phyloP scores from a whole-genome alignment of 768 basidiomycete genomes.

The Boletus reticulatus region DNA sequence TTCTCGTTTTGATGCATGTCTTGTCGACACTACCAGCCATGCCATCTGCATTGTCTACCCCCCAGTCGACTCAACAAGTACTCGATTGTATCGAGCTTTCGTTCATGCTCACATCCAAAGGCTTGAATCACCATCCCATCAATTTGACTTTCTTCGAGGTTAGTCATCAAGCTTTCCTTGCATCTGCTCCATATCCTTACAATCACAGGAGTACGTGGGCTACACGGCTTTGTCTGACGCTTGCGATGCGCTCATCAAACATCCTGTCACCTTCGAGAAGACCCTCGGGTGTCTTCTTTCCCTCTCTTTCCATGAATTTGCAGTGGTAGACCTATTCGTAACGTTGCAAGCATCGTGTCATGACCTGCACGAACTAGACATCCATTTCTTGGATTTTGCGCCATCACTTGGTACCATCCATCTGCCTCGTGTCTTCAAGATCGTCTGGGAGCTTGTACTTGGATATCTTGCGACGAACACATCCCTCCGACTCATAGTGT shows the following conservation, averaged over 20 bases:
- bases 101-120: slow-evolving; percentile 64
- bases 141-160: slow-evolving; percentile 72
- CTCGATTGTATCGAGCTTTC: slow-evolving; percentile 58
- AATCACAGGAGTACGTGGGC: slow-evolving; percentile 45
- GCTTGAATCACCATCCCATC: slow-evolving; percentile 50
- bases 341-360: slow-evolving; percentile 36
- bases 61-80: slow-evolving; percentile 38
- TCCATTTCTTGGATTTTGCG: slow-evolving; percentile 39
- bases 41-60: slow-evolving; percentile 26
- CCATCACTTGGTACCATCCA: slow-evolving; percentile 47
- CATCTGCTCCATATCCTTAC: slow-evolving; percentile 7
- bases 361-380: slow-evolving; percentile 42
- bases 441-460: slow-evolving; percentile 53
- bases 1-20: slow-evolving; percentile 69
- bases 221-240: slow-evolving; percentile 64
- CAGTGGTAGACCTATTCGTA: slow-evolving; percentile 53
- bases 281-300: slow-evolving; percentile 67
- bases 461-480: slow-evolving; percentile 34
- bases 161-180: slow-evolving; percentile 30
- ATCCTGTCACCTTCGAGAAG: slow-evolving; percentile 46
- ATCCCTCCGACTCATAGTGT: slow-evolving; percentile 49
- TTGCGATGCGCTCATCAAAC: slow-evolving; percentile 48
- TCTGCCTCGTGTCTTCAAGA: slow-evolving; percentile 58
- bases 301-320: slow-evolving; percentile 65
- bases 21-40: slow-evolving; percentile 53